Evolutionary conservation across 208 protist species (phyloP).

Genomic region (Trypanosoma congolense): DNA sequence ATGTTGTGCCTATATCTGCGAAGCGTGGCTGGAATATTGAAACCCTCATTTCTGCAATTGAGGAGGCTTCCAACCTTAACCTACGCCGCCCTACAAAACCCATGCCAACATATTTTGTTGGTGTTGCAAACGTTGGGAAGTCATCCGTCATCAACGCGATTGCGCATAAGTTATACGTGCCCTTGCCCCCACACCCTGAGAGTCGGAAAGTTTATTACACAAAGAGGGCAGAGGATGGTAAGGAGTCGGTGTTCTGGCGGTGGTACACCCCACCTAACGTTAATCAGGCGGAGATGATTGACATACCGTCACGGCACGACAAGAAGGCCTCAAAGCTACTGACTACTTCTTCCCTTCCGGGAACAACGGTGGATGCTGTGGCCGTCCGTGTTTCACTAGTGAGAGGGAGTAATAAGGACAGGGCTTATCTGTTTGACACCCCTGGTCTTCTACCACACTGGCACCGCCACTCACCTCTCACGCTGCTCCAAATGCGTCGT

Average conservation of each 20-base stretch:
- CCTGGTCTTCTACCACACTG: conserved; percentile 86
- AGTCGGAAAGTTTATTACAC: conserved; percentile 88
- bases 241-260: conserved; percentile 75
- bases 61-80: conserved; percentile 78
- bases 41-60: conserved; percentile 59
- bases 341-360: conserved; percentile 85
- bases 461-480: conserved; percentile 76
- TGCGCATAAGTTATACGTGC: conserved; percentile 81
- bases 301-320: conserved; percentile 80
- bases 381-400: conserved; percentile 66
- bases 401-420: conserved; percentile 17
- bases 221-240: conserved; percentile 43
- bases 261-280: conserved; percentile 89
- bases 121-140: conserved; percentile 88
- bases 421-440: conserved; percentile 82
- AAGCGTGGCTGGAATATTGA: conserved; percentile 89
- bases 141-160: conserved; percentile 91
- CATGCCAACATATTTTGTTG: conserved; percentile 85
- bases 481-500: conserved; percentile 85
- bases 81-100: conserved; percentile 63
- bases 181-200: conserved; percentile 81
- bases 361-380: conserved; percentile 82
- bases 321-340: conserved; percentile 86
- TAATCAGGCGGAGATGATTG: conserved; percentile 85
- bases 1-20: conserved; percentile 78